phyloP scores from a whole-genome alignment of 257 asterid genomes.

The Forsythia viridissima region DNA sequence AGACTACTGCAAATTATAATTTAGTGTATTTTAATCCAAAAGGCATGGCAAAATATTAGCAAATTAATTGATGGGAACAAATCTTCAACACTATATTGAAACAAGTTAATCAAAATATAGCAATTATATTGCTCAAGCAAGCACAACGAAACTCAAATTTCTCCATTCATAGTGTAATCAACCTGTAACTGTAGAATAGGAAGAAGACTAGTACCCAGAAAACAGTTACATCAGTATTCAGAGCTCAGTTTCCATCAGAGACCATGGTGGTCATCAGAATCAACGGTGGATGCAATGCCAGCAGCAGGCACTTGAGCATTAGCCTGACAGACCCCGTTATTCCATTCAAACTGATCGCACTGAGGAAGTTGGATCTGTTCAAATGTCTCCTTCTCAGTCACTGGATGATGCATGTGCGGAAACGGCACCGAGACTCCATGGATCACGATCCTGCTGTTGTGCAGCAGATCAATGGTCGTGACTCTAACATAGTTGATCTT shows the following conservation, averaged over 20 bases:
- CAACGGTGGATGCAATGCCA: slow-evolving; percentile 40
- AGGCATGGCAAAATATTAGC: background rate
- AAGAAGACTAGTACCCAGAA: background rate
- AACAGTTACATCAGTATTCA: slow-evolving; percentile 5
- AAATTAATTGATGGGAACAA: background rate
- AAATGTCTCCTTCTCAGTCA: slow-evolving; percentile 21
- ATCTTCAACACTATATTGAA: no score
- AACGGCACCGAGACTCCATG: slow-evolving; percentile 61
- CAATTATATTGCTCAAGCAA: background rate
- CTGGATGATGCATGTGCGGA: slow-evolving; percentile 55
- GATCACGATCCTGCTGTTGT: slow-evolving; percentile 62
- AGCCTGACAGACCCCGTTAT: slow-evolving; percentile 51
- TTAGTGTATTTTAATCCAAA: background rate
- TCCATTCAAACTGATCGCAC: slow-evolving; percentile 42
- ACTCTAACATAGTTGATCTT: slow-evolving; percentile 60
- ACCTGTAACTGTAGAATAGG: background rate
- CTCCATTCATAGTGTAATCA: background rate
- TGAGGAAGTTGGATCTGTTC: slow-evolving; percentile 34
- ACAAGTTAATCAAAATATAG: background rate
- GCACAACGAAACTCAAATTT: background rate
- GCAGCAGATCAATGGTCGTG: slow-evolving; percentile 53
- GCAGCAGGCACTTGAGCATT: slow-evolving; percentile 55
- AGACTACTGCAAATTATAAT: background rate
- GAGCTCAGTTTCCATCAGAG: background rate
- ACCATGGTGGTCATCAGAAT: slow-evolving; percentile 41